Conservation (phyloP, 768 basidiomycete genomes). For the Jaapia argillacea region DNA sequence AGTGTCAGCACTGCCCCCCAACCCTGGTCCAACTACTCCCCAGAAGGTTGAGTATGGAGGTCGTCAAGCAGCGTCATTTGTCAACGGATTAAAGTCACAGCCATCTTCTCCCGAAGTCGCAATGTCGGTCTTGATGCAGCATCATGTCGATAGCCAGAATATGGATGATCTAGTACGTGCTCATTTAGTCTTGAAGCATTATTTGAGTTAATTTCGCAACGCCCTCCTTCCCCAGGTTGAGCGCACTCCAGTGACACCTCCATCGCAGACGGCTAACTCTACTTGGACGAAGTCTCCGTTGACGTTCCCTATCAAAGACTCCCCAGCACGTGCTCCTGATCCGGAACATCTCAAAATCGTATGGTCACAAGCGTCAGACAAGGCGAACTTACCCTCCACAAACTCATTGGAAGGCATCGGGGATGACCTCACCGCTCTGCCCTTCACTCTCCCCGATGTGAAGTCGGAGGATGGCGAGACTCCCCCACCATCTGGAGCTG, state of each 20-base stretch:
- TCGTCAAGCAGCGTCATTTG: too few relatives aligned
- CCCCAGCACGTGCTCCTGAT: slow-evolving; percentile 58
- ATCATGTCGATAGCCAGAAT: background rate
- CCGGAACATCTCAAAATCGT: slow-evolving; percentile 81
- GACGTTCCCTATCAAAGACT: slow-evolving; percentile 53
- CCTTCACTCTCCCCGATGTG: slow-evolving; percentile 75
- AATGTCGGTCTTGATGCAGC: background rate
- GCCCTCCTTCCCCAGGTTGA: too few relatives aligned
- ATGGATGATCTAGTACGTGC: background rate
- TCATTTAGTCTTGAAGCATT: background rate
- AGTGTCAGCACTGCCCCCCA: too few relatives aligned
- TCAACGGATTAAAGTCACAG: too few relatives aligned
- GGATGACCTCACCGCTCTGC: slow-evolving; percentile 71
- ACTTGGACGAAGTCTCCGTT: slow-evolving; percentile 47
- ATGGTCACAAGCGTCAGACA: slow-evolving; percentile 73
- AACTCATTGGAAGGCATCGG: slow-evolving; percentile 82
- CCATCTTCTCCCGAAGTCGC: too few relatives aligned
- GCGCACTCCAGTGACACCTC: too few relatives aligned
- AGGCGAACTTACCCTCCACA: slow-evolving; percentile 51
- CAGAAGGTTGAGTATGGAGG: too few relatives aligned
- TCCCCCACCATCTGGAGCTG: slow-evolving; percentile 52
- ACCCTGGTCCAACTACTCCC: too few relatives aligned
- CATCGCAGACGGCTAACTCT: slow-evolving; percentile 37
- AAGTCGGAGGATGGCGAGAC: slow-evolving; percentile 83
- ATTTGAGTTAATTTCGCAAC: too few relatives aligned